Evolutionary conservation across 805 yeast genomes (phyloP).

Genomic region (Saccharomyces eubayanus): DNA sequence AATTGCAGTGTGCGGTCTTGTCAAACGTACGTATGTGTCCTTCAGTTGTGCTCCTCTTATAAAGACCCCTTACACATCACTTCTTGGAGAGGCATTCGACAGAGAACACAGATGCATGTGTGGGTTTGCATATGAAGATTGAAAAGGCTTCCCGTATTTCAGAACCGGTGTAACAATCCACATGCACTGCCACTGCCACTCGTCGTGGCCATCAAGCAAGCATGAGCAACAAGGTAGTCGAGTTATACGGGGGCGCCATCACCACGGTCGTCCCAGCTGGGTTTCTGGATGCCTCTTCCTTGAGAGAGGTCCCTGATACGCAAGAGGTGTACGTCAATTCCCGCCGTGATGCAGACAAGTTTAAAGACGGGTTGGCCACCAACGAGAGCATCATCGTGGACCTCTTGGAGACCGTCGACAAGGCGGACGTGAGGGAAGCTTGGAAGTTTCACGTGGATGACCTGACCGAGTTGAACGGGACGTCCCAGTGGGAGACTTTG

Average conservation of each 20-base stretch:
- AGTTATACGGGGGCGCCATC: slow-evolving; percentile 80
- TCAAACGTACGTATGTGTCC: neutral
- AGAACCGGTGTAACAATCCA: neutral
- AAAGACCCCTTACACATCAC: neutral
- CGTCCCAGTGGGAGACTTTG: slow-evolving; percentile 27
- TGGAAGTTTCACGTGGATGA: slow-evolving; percentile 49
- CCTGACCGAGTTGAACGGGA: slow-evolving; percentile 38
- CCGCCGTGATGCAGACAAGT: slow-evolving; percentile 26
- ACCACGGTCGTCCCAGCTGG: slow-evolving; percentile 47
- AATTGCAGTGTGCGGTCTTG: neutral
- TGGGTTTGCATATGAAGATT: neutral
- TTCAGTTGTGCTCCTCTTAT: neutral
- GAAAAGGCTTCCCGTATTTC: neutral
- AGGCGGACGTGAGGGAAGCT: slow-evolving; percentile 34
- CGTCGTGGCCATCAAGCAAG: slow-evolving; percentile 1
- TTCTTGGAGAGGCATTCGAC: neutral
- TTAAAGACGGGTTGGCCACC: slow-evolving; percentile 31
- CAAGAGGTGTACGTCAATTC: slow-evolving; percentile 78
- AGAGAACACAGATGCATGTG: neutral
- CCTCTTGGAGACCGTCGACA: slow-evolving; percentile 45
- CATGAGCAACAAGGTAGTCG: slow-evolving; percentile 8
- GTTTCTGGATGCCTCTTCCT: slow-evolving; percentile 64
- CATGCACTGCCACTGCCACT: slow-evolving; percentile 1
- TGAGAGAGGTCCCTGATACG: slow-evolving; percentile 84
- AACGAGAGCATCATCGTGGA: slow-evolving; percentile 60